Evolutionary conservation across 352 stramenopile genomes (phyloP).

Genomic region (Phytophthora foliorum): DNA sequence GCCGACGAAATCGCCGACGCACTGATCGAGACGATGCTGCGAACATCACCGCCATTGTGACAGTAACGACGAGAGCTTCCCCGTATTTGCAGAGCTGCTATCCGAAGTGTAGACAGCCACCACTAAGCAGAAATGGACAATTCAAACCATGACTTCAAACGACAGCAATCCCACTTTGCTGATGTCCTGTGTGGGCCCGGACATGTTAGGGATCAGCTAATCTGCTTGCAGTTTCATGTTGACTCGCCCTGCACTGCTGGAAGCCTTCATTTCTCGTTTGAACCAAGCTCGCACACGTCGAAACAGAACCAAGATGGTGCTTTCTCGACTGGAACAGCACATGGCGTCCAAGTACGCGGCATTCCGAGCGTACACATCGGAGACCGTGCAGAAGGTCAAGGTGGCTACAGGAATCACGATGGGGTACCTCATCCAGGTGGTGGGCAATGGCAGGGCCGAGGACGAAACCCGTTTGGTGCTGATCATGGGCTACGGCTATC

Average conservation of each 20-base stretch:
- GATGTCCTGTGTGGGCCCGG: constrained; percentile 20
- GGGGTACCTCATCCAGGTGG: constrained; percentile 59
- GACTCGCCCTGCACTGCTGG: background rate
- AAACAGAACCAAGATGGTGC: constrained; percentile 19
- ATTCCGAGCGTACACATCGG: constrained; percentile 34
- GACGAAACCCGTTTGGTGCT: constrained; percentile 48
- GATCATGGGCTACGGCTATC: constrained; percentile 56
- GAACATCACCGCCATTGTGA: constrained; percentile 30
- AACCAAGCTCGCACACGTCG: background rate
- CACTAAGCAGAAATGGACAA: constrained; percentile 41
- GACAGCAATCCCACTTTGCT: constrained; percentile 25
- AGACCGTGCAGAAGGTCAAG: constrained; percentile 43
- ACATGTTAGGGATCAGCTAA: background rate
- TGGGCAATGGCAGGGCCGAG: constrained; percentile 21
- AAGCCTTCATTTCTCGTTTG: constrained; percentile 27
- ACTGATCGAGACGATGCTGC: constrained; percentile 40
- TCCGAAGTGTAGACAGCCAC: background rate
- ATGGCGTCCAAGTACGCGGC: constrained; percentile 50
- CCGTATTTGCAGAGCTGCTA: constrained; percentile 2
- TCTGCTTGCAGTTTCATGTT: background rate
- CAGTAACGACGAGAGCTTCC: constrained; percentile 4
- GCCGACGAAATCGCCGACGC: constrained; percentile 49
- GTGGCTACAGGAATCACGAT: constrained; percentile 56
- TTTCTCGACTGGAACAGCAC: constrained; percentile 52
- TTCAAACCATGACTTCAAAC: constrained; percentile 21